Evolutionary conservation across 2,329 filamentous ascomycete species (phyloP), one percentile per base, ranked within the genome.

Genomic region (Stagonosporopsis cucurbitacearum): DNA sequence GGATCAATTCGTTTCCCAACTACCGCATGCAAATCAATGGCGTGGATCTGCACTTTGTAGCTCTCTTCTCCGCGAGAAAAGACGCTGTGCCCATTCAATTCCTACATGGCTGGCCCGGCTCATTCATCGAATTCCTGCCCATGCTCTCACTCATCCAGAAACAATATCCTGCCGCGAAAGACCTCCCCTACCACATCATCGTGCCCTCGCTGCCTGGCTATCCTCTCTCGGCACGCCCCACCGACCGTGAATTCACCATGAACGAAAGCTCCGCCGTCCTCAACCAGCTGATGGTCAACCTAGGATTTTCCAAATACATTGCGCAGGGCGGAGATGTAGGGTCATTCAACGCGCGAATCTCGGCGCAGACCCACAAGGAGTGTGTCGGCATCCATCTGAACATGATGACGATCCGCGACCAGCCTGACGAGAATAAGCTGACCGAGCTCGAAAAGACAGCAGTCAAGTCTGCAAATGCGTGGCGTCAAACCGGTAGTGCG

Each of bases 291-390:
- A 85, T 87, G 82, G 53, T 79, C 3, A 76, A 77, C 0, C 76
- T 87, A 0, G 85, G 85, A 0, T 85, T 87, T 54, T 55, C 66
- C 1, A 81, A 80, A 2, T 87, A 87, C 56, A 67, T 86, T 12
- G 78, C 77, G 0, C 84, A 87, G 63, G 85, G 85, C 5, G 85
- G 85, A 9, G 85, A 88, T 63, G 70, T 87, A 1, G 82, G 83
- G 0, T 79, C 77, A 50, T 74, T 77, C 26, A 55, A 83, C 4
- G 71, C 77, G 0, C 67, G 79, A 12, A 56, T 78, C 0, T 59
- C 85, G 49, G 75, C 72, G 1, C 66, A 66, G 0, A 63, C 65
- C 1, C 76, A 79, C 48, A 71, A 80, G 1, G 74, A 76, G 13
- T 86, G 83, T 66, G 83, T 82, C 63, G 83, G 61, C 0, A 53